phyloP scores from a whole-genome alignment of 164 flowering plant genomes.

The Aristolochia californica region DNA sequence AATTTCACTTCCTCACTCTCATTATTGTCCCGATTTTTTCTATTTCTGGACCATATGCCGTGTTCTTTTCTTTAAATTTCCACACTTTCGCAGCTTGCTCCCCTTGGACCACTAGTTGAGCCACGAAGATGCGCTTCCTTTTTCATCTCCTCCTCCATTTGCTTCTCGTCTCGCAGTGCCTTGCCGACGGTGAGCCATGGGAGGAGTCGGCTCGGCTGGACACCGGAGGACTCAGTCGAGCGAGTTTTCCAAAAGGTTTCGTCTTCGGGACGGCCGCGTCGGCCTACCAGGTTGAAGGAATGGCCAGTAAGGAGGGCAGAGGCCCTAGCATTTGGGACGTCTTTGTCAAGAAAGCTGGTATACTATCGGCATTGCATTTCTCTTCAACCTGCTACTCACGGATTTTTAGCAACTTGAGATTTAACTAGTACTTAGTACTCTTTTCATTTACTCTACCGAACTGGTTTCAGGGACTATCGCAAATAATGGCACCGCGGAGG shows the following conservation, averaged over 20 bases:
- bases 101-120: too few relatives aligned
- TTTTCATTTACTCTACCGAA: background rate
- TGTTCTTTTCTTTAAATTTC: too few relatives aligned
- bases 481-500: constrained; percentile 32
- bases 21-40: too few relatives aligned
- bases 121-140: background rate
- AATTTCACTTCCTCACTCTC: too few relatives aligned
- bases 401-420: too few relatives aligned
- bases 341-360: constrained; percentile 37
- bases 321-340: constrained; percentile 61
- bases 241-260: constrained; percentile 34
- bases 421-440: too few relatives aligned
- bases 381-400: background rate
- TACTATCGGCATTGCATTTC: background rate
- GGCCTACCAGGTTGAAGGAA: constrained; percentile 58
- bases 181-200: background rate
- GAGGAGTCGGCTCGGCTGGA: background rate
- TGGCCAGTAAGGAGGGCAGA: constrained; percentile 35
- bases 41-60: too few relatives aligned
- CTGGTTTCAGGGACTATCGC: constrained; percentile 28
- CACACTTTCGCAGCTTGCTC: too few relatives aligned
- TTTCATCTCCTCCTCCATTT: background rate
- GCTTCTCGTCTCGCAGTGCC: background rate
- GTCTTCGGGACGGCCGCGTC: constrained; percentile 54
- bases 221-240: constrained; percentile 11